A percentile compares a stretch with the other conserved stretches of the same genome.
phyloP scores from a whole-genome alignment of 2,329 filamentous ascomycete genomes.

The Helotiales sp. region DNA sequence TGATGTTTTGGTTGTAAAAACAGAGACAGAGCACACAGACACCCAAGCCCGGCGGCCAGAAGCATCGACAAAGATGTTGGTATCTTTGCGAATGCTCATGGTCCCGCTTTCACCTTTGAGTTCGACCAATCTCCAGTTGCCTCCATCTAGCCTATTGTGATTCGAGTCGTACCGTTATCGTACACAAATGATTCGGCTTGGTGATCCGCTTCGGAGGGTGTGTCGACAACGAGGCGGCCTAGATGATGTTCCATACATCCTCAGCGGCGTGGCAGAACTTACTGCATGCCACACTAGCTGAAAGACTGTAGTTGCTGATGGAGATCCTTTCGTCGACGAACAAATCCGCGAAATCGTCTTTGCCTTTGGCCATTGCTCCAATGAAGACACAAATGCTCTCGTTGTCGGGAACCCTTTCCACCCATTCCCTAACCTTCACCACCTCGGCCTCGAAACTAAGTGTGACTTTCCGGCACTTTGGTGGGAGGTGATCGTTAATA shows the following conservation, averaged over 20 bases:
- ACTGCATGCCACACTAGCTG: slow-evolving; percentile 97
- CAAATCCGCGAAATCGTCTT: slow-evolving; percentile 90
- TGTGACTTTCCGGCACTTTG: slow-evolving; percentile 97
- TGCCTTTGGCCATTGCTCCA: slow-evolving; percentile 96
- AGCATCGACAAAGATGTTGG: slow-evolving; percentile 66
- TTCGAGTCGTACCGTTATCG: slow-evolving; percentile 12
- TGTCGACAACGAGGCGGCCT: slow-evolving; percentile 36
- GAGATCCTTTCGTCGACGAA: slow-evolving; percentile 97
- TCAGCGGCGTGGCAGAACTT: slow-evolving; percentile 99
- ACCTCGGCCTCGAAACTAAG: slow-evolving; percentile 91
- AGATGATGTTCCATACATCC: slow-evolving; percentile 93
- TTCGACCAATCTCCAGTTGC: slow-evolving; percentile 29
- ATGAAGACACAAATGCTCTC: slow-evolving; percentile 98
- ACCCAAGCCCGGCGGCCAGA: slow-evolving; percentile 56
- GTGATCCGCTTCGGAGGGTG: slow-evolving; percentile 14
- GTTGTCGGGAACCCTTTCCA: slow-evolving; percentile 73
- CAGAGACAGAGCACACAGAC: slow-evolving; percentile 69
- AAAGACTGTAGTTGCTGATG: slow-evolving; percentile 97
- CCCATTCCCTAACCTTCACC: slow-evolving; percentile 85
- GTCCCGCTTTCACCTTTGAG: slow-evolving; percentile 39
- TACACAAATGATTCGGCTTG: slow-evolving; percentile 21
- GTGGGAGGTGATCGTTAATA: slow-evolving; percentile 93
- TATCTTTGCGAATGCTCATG: slow-evolving; percentile 55
- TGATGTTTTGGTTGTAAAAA: slow-evolving; percentile 84
- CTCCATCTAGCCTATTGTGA: slow-evolving; percentile 6